phyloP scores from a whole-genome alignment of 2,329 filamentous ascomycete species.

The Teratosphaeriaceae sp. region DNA sequence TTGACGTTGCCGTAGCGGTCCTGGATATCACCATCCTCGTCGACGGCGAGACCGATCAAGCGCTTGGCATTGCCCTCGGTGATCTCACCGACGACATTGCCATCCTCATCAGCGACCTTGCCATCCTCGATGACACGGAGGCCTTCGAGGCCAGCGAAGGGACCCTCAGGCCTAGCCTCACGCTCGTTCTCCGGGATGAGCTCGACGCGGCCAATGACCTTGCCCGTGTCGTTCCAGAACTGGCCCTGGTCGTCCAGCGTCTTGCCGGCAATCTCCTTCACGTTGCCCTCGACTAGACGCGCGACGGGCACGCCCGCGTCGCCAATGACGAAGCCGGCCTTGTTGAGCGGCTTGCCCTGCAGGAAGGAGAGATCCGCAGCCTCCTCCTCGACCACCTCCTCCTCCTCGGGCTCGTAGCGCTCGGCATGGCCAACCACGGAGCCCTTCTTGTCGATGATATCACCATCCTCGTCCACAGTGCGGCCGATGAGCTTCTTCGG shows the following conservation, averaged over 20 bases:
- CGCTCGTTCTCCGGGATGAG: conserved; percentile 61
- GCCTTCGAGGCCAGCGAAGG: conserved; percentile 44
- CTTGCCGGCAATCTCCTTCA: conserved; percentile 57
- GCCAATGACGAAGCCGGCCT: conserved; percentile 45
- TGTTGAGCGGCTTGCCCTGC: conserved; percentile 43
- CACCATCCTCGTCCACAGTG: conserved; percentile 46
- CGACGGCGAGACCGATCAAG: conserved; percentile 49
- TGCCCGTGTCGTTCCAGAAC: conserved; percentile 65
- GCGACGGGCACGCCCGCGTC: conserved; percentile 49
- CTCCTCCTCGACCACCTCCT: conserved; percentile 45
- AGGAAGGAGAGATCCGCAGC: conserved; percentile 41
- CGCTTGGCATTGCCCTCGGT: conserved; percentile 55
- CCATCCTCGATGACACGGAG: conserved; percentile 43
- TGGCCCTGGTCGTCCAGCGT: conserved; percentile 67
- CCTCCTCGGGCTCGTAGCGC: conserved; percentile 56
- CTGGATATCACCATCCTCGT: conserved; percentile 57
- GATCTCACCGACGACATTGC: conserved; percentile 47
- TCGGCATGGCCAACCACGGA: conserved; percentile 47
- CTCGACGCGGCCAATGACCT: conserved; percentile 61
- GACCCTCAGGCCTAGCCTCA: conserved; percentile 44
- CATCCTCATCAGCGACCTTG: conserved; percentile 45
- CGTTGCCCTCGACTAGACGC: conserved; percentile 60
- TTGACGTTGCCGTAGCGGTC: conserved; percentile 57
- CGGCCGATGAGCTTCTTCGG: conserved; percentile 46
- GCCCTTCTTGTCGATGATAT: conserved; percentile 49